Evolutionary conservation across 2,329 filamentous ascomycete species (phyloP).

Genomic region (Claviceps arundinis): DNA sequence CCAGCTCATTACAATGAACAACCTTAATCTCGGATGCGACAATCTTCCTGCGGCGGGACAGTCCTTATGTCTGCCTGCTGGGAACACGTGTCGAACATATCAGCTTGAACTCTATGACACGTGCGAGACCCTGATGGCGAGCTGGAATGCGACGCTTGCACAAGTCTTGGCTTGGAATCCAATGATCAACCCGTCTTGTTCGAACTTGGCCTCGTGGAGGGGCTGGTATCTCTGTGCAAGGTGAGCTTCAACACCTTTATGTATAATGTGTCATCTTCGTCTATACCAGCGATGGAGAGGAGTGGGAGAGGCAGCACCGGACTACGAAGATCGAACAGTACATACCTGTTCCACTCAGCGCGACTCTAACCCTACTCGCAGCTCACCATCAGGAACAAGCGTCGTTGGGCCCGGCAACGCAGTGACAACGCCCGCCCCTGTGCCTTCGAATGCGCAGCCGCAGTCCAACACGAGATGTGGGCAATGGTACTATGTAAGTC

Average conservation of each 20-base stretch:
- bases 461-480: background rate
- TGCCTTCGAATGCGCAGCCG: background rate
- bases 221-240: background rate
- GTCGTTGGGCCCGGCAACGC: background rate
- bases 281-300: too few relatives aligned
- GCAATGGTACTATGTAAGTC: background rate
- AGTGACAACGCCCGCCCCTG: background rate
- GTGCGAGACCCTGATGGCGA: background rate
- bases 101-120: slow-evolving; percentile 1
- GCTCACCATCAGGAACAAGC: background rate
- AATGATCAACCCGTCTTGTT: background rate
- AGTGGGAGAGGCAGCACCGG: too few relatives aligned
- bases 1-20: background rate
- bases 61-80: background rate
- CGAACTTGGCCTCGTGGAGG: background rate
- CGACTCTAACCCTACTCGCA: background rate
- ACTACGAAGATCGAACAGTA: too few relatives aligned
- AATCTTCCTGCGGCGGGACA: background rate
- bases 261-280: too few relatives aligned
- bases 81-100: background rate
- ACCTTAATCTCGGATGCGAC: slow-evolving; percentile 1
- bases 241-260: background rate
- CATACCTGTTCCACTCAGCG: background rate
- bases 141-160: background rate
- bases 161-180: background rate